These are phyloP conservation scores for Porogramme epimiltina DNA, from an alignment of 1,284 basidiomycete species.

Conservation along the genomic window DNA sequence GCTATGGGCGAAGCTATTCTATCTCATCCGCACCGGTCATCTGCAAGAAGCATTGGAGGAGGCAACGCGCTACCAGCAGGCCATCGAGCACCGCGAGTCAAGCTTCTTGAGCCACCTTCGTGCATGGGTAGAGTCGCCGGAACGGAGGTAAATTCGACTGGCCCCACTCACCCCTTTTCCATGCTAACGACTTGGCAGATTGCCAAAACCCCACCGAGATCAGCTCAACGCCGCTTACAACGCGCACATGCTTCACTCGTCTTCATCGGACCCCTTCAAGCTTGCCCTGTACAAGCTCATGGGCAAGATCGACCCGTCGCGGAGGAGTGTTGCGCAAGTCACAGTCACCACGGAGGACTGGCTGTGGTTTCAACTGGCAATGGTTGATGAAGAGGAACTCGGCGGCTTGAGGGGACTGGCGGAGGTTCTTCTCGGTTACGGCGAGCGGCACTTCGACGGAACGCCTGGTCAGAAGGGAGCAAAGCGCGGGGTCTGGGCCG, in stretches of 20 bases:
- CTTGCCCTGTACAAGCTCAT: conserved; percentile 95
- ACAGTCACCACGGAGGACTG: conserved; percentile 96
- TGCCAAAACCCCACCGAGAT: conserved; percentile 82
- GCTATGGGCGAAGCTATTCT: conserved; percentile 92
- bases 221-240: conserved; percentile 90
- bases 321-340: conserved; percentile 82
- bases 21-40: conserved; percentile 88
- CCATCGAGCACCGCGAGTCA: conserved; percentile 81
- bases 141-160: conserved; percentile 58
- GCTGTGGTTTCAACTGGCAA: conserved; percentile 96
- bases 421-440: conserved; percentile 83
- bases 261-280: conserved; percentile 92
- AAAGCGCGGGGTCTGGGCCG: conserved; percentile 81
- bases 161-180: background rate
- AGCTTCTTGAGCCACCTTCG: conserved; percentile 87
- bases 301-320: conserved; percentile 86
- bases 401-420: conserved; percentile 82
- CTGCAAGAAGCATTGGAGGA: conserved; percentile 79
- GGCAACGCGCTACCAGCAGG: conserved; percentile 70
- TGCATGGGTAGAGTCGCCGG: conserved; percentile 83
- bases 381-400: conserved; percentile 83
- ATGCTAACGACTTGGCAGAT: conserved; percentile 39
- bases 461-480: conserved; percentile 57
- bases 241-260: conserved; percentile 86
- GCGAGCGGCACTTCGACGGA: conserved; percentile 90